Base-by-base conservation (phyloP, 352 stramenopile species). In the Phytophthora tubulina region DNA sequence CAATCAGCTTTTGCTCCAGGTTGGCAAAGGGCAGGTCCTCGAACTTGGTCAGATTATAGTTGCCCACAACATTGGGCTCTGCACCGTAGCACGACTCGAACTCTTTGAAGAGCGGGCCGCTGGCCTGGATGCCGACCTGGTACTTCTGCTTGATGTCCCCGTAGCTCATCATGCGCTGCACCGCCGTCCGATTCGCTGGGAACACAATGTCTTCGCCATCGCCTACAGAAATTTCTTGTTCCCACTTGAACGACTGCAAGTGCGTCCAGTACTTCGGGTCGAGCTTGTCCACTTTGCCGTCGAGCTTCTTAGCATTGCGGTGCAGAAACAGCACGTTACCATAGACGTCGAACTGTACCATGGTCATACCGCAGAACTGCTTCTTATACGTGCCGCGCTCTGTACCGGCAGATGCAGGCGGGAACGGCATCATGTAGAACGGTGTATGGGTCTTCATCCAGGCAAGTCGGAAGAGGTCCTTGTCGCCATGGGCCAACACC, bases 381-480 rank as follows among this genome's bases (percentile, higher is more conserved):
- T 73, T 76, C 21, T 80, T 78, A 52, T 70, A 73, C 14, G 63
- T 73, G 9, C 63, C 72, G 2, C 78, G 54, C 44, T 79, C 63
- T 8, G 70, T 65, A 5, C 84, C 84, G 0, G 82, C 83, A 10
- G 80, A 64, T 2, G 65, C 86, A 6, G 83, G 81, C 3, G 85
- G 80, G 32, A 76, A 80, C 32, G 70, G 70, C 6, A 95, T 78
- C 84, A 93, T 93, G 58, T 84, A 76, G 48, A 85, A 95, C 8
- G 73, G 64, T 35, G 78, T 77, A 9, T 82, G 73, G 11, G 80
- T 78, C 63, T 93, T 95, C 69, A 93, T 81, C 85, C 88, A 95
- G 10, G 85, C 88, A 32, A 95, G 72, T 15, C 88, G 84, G 63
- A 93, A 95, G 14, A 95, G 76, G 36, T 95, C 88, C 55, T 95